Percentiles rank a stretch among this genome's conserved stretches.
These are phyloP conservation scores for Quercus variabilis DNA, from an alignment of 306 rosid genomes.

Conservation along the genomic window DNA sequence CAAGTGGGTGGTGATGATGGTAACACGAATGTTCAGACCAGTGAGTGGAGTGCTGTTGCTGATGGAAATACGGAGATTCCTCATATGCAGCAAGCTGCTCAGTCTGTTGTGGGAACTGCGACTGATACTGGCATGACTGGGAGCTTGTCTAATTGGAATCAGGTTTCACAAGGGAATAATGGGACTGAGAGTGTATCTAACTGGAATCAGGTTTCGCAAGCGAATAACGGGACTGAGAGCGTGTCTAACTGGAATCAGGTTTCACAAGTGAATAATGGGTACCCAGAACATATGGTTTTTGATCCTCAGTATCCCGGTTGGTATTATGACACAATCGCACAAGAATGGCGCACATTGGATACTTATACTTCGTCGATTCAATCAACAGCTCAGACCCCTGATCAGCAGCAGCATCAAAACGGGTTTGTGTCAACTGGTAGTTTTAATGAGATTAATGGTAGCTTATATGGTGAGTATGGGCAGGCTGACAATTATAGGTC, in stretches of 20 bases:
- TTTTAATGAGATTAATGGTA: constrained; percentile 23
- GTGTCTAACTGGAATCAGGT: constrained; percentile 51
- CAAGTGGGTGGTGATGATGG: constrained; percentile 47
- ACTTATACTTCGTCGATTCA: constrained; percentile 49
- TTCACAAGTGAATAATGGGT: constrained; percentile 56
- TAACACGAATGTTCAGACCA: constrained; percentile 23
- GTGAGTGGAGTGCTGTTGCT: constrained; percentile 38
- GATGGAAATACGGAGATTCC: constrained; percentile 42
- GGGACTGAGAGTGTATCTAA: constrained; percentile 45
- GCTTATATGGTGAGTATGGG: constrained; percentile 31
- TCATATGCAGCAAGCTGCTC: constrained; percentile 55
- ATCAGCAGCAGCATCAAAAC: constrained; percentile 41
- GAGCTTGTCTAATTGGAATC: constrained; percentile 43
- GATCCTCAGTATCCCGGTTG: constrained; percentile 83
- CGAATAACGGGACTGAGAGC: constrained; percentile 44
- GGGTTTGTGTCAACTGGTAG: constrained; percentile 36
- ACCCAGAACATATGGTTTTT: constrained; percentile 73
- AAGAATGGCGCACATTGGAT: constrained; percentile 70
- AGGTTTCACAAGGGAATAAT: constrained; percentile 50
- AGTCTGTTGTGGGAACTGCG: constrained; percentile 42
- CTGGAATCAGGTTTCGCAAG: constrained; percentile 60
- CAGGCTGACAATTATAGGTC: constrained; percentile 41
- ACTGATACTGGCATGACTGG: constrained; percentile 51
- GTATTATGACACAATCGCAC: constrained; percentile 71
- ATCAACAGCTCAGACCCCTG: constrained; percentile 33